A percentile compares a stretch with the other conserved stretches of the same genome.
Evolutionary conservation across 148 eudicot species (phyloP).

Genomic region (Nepenthes mirabilis): DNA sequence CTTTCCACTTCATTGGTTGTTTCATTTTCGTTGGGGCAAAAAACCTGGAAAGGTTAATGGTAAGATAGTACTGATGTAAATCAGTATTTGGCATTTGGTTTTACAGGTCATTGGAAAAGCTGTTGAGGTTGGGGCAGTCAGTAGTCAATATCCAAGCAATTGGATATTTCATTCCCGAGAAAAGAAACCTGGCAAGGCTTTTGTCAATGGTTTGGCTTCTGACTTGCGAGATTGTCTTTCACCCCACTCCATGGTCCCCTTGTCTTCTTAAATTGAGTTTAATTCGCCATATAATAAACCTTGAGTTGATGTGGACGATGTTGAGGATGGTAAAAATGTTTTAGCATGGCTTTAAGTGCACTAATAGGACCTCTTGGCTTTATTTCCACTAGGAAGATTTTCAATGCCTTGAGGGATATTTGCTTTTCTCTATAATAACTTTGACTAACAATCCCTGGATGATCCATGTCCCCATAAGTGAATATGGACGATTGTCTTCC

Average conservation of each 20-base stretch:
- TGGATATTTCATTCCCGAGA: constrained; percentile 94
- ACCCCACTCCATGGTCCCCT: not conserved
- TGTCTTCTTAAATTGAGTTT: not conserved
- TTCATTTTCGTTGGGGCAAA: constrained; percentile 96
- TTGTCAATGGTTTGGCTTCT: constrained; percentile 88
- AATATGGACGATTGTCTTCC: no score
- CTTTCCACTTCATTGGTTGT: constrained; percentile 83
- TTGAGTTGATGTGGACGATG: not conserved
- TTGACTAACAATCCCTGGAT: no score
- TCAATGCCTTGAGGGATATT: no score
- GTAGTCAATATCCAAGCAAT: constrained; percentile 71
- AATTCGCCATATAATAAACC: not conserved
- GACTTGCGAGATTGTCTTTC: constrained; percentile 10
- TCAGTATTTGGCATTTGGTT: constrained; percentile 24
- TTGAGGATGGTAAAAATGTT: no score
- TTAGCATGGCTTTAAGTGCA: no score
- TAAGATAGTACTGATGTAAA: constrained; percentile 31
- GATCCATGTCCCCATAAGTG: no score
- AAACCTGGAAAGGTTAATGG: constrained; percentile 75
- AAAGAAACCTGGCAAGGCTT: constrained; percentile 90
- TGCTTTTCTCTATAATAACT: no score
- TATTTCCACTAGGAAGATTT: no score
- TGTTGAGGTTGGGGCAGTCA: constrained; percentile 88
- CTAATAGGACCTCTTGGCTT: no score
- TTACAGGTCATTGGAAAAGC: constrained; percentile 85